phyloP scores from a whole-genome alignment of 1,284 basidiomycete species.

The Cerrena zonata region DNA sequence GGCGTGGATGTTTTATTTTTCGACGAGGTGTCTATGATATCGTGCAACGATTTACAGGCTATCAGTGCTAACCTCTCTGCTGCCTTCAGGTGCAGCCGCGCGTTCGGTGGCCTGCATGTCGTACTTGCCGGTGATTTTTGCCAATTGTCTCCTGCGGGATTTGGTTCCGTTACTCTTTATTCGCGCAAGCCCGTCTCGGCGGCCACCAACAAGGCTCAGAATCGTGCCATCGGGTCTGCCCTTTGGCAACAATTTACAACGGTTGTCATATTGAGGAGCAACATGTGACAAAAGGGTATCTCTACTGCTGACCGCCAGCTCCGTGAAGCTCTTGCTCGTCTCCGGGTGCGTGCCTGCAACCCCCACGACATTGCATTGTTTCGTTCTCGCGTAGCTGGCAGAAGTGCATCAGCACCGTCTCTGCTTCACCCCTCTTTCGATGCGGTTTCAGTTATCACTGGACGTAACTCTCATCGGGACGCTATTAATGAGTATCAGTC shows the following conservation, averaged over 20 bases:
- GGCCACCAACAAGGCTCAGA: background rate
- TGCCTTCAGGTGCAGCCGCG: background rate
- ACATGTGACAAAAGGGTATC: constrained; percentile 5
- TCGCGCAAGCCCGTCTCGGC: background rate
- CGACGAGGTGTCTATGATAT: constrained; percentile 13
- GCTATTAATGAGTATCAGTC: constrained; percentile 29
- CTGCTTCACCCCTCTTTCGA: no score
- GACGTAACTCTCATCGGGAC: constrained; percentile 28
- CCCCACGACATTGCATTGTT: no score
- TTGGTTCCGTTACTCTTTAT: background rate
- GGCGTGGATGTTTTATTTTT: constrained; percentile 31
- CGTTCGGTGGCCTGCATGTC: constrained; percentile 9
- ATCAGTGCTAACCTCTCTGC: constrained; percentile 5
- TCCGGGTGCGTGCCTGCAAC: no score
- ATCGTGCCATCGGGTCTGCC: background rate
- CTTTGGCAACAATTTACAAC: constrained; percentile 10
- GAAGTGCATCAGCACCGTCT: no score
- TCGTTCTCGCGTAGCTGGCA: no score
- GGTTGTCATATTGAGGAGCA: constrained; percentile 8
- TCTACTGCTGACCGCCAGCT: background rate
- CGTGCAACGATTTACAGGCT: constrained; percentile 4
- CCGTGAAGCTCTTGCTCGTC: background rate
- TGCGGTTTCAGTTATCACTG: constrained; percentile 31
- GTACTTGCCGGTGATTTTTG: constrained; percentile 13
- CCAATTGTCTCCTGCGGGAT: constrained; percentile 15